phyloP scores from a whole-genome alignment of 805 yeast genomes.

The Candida methanosorbosa region DNA sequence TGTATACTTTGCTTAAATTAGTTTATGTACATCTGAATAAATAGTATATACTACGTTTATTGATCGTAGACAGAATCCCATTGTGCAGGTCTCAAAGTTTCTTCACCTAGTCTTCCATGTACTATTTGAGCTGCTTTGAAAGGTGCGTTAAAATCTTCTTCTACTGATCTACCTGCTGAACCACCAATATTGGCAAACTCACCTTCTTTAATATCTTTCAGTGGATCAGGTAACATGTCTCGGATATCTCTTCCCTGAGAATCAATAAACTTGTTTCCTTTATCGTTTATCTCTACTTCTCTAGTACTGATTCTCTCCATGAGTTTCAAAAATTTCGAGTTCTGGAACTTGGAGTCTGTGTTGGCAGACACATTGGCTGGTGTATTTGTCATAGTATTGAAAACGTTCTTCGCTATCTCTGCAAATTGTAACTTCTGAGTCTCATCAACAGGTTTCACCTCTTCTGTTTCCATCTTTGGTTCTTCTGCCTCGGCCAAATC shows the following conservation, averaged over 20 bases:
- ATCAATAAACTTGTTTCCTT: slow-evolving; percentile 29
- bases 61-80: slow-evolving; percentile 10
- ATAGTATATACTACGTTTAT: background rate
- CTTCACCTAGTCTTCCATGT: slow-evolving; percentile 9
- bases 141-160: slow-evolving; percentile 6
- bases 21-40: too few relatives aligned
- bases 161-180: slow-evolving; percentile 1
- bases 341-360: slow-evolving; percentile 28
- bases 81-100: slow-evolving; percentile 10
- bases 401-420: slow-evolving; percentile 28
- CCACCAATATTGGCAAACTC: slow-evolving; percentile 4
- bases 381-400: slow-evolving; percentile 27
- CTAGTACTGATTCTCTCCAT: slow-evolving; percentile 31
- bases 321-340: slow-evolving; percentile 31
- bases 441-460: slow-evolving; percentile 9
- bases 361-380: slow-evolving; percentile 17
- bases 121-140: slow-evolving; percentile 16
- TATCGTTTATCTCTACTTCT: slow-evolving; percentile 27
- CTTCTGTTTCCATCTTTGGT: slow-evolving; percentile 2
- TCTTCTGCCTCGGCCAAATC: slow-evolving; percentile 4
- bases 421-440: slow-evolving; percentile 29
- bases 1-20: background rate
- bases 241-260: slow-evolving; percentile 29
- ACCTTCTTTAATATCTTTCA: slow-evolving; percentile 14
- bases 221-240: slow-evolving; percentile 19